Base-by-base conservation (phyloP, 2,329 filamentous ascomycete genomes). In the Xylariomycetidae sp. region DNA sequence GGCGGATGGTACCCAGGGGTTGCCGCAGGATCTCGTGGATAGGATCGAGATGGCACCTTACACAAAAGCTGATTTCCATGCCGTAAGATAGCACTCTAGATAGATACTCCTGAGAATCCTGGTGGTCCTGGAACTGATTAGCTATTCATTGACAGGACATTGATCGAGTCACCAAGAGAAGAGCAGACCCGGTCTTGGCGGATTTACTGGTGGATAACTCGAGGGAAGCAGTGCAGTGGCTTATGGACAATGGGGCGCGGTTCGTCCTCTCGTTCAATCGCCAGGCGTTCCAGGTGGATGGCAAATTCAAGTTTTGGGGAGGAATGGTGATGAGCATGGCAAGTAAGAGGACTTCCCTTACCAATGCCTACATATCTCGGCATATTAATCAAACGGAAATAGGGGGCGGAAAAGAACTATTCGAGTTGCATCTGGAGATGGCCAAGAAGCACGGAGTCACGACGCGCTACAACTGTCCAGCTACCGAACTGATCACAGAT, bases 221-320 rank as follows among this genome's bases (percentile, higher is more conserved):
- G 1, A 68, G 67, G 32, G 54, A 51, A 1, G 57, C 72, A 0
- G 55, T 79, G 6, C 67, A 71, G 45, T 81, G 77, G 77, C 59
- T 82, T 3, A 63, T 63, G 2, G 41, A 51, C 29, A 64, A 74
- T 25, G 77, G 77, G 0, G 57, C 80, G 3, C 60, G 66, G 2
- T 82, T 78, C 46, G 68, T 77, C 47, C 58, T 84, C 3, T 73
- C 69, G 2, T 83, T 83, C 53, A 76, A 82, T 38, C 64, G 80
- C 3, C 80, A 85, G 49, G 75, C 80, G 0, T 85, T 80, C 50
- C 63, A 77, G 36, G 67, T 82, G n/a, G 62, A 74, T 31, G 76
- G 73, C 1, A 61, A 70, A 18, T 68, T 69, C 48, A 78, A 76
- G 47, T 84, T 84, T 51, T 84, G 79, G 79, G 80, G 80, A 9